Conservation (phyloP, 164 flowering plant genomes). For the Hamamelis virginiana region DNA sequence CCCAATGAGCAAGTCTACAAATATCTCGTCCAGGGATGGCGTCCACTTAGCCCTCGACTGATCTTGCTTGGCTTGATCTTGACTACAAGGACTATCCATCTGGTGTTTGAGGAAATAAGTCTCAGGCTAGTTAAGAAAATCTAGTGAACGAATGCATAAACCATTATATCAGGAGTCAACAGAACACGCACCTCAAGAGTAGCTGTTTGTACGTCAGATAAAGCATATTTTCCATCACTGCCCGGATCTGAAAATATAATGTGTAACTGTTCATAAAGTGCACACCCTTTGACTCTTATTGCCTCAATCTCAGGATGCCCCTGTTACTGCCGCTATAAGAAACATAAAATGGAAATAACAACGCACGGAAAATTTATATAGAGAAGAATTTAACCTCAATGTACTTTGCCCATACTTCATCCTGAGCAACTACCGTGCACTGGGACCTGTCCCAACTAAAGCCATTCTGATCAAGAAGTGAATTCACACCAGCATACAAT, state of each 20-base stretch:
- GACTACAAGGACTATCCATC: neutral
- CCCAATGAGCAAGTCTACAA: neutral
- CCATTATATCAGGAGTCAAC: neutral
- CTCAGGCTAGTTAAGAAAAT: neutral
- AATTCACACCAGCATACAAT: neutral
- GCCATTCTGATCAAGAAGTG: neutral
- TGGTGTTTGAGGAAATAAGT: neutral
- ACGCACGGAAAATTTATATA: neutral
- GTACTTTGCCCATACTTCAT: neutral
- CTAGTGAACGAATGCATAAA: neutral
- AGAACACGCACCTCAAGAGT: neutral
- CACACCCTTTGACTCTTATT: constrained; percentile 6
- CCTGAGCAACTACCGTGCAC: neutral
- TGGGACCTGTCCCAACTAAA: neutral
- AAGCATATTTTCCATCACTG: neutral
- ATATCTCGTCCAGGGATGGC: neutral
- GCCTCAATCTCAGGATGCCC: constrained; percentile 16
- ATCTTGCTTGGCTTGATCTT: constrained; percentile 1
- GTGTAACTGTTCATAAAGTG: constrained; percentile 11
- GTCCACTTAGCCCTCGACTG: neutral
- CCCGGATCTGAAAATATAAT: constrained; percentile 12
- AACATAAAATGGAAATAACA: neutral
- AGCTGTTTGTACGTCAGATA: neutral
- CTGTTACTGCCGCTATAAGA: constrained; percentile 6
- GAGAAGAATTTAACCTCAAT: neutral